A percentile compares a stretch with the other conserved stretches of the same genome.
Conservation (phyloP, 2,329 filamentous ascomycete genomes). For the Aspergillus fumigatiaffinis region DNA sequence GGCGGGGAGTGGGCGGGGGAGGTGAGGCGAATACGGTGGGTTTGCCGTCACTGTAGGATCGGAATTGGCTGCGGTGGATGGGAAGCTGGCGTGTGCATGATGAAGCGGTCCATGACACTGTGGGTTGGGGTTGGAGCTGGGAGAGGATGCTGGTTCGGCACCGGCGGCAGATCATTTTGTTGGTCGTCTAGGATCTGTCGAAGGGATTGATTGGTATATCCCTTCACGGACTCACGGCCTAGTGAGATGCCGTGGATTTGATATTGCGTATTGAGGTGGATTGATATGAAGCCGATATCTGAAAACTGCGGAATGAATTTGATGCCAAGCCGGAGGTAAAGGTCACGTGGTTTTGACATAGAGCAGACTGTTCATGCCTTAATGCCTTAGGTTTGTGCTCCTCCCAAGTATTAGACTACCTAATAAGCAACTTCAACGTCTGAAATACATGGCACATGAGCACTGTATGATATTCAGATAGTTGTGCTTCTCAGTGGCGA, state of each 20-base stretch:
- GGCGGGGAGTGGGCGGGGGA: constrained; percentile 30
- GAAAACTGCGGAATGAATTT: constrained; percentile 36
- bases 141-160: constrained; percentile 39
- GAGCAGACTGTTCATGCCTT: too few species aligned
- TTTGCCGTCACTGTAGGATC: constrained; percentile 32
- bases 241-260: background rate
- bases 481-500: too few species aligned
- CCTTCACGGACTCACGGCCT: too few species aligned
- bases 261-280: constrained; percentile 4
- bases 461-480: too few species aligned
- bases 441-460: too few species aligned
- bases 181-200: background rate
- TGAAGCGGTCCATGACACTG: constrained; percentile 23
- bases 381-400: too few species aligned
- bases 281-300: constrained; percentile 12
- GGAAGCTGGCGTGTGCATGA: constrained; percentile 27
- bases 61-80: constrained; percentile 27
- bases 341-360: constrained; percentile 22
- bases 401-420: background rate
- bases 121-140: constrained; percentile 31
- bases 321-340: constrained; percentile 31
- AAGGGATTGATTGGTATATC: constrained; percentile 1
- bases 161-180: constrained; percentile 39
- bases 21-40: constrained; percentile 25
- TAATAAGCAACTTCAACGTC: too few species aligned